These are phyloP conservation scores for Saururus chinensis DNA, from an alignment of 164 flowering plant genomes.

Conservation along the genomic window DNA sequence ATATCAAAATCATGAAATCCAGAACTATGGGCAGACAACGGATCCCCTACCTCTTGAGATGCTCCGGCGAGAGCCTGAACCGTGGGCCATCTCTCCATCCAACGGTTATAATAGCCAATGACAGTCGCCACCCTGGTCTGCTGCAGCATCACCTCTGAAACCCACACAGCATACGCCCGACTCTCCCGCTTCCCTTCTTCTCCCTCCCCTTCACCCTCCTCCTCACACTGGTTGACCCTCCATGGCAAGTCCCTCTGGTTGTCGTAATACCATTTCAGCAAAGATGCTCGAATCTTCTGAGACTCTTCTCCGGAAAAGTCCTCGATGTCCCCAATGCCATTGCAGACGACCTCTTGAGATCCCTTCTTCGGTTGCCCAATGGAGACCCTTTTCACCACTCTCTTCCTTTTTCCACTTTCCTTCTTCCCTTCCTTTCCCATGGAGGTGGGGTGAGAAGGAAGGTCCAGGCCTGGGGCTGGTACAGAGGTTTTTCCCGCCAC, in stretches of 20 bases:
- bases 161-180: conserved; percentile 89
- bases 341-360: neutral
- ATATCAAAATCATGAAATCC: neutral
- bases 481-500: too few species aligned
- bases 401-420: neutral
- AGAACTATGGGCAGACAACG: too few species aligned
- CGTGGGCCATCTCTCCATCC: conserved; percentile 94
- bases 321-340: conserved; percentile 14
- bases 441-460: neutral
- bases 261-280: conserved; percentile 17
- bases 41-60: conserved; percentile 60
- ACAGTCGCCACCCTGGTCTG: conserved; percentile 47
- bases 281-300: conserved; percentile 31
- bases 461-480: neutral
- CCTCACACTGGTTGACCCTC: conserved; percentile 22
- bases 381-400: neutral
- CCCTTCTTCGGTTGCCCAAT: neutral
- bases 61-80: conserved; percentile 67
- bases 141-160: conserved; percentile 94
- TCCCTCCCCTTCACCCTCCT: neutral
- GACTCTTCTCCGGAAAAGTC: conserved; percentile 14
- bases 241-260: conserved; percentile 64
- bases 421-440: neutral
- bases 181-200: conserved; percentile 2
- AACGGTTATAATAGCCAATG: conserved; percentile 64